Evolutionary conservation across 768 basidiomycete species (phyloP), one percentile per base, ranked within the genome.

Genomic region (Saitozyma podzolica): DNA sequence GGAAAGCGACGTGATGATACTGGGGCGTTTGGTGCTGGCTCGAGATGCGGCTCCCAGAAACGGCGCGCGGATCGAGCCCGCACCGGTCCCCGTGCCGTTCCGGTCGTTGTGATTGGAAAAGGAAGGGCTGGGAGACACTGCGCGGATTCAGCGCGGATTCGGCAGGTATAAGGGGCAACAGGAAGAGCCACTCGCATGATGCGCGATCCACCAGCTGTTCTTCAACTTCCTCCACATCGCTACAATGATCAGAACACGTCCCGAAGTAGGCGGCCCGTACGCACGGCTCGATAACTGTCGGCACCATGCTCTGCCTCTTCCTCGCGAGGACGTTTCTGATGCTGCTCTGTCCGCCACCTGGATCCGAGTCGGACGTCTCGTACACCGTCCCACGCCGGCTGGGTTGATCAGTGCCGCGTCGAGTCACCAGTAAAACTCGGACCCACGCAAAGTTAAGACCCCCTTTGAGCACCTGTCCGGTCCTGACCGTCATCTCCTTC

Each of bases 281-380:
- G 56, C 43, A 73, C 71, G 72, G 69, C 54, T 74, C 73, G 13
- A 75, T 66, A 14, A 75, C 66, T 3, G 65, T 61, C 10, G 71
- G 73, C 6, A 75, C 67, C 2, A 54, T 67, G 37, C 49, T 72
- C 47, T 67, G 68, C 47, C 61, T 68, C 43, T 54, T 62, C 40
- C 65, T 59, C 40, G 50, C 40, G 16, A 69, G 49, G 3, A 58
- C 10, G 17, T 62, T 51, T n/a, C 55, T 55, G 9, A 67, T 39
- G 17, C 54, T 64, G 49, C 49, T 56, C 6, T 70, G 66, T 8
- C 67, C 73, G 43, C 65, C 61, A 40, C 70, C 70, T 9, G 53
- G 51, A 40, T 74, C 73, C 7, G 73, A 74, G 56, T 74, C 73
- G 1, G 68, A 69, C 17, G 73, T 74, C 41, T 74, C 73, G 50